Percentiles rank a stretch among this genome's conserved stretches.
These are phyloP conservation scores for Nakazawaea holstii DNA, from an alignment of 805 yeast species.

Conservation along the genomic window DNA sequence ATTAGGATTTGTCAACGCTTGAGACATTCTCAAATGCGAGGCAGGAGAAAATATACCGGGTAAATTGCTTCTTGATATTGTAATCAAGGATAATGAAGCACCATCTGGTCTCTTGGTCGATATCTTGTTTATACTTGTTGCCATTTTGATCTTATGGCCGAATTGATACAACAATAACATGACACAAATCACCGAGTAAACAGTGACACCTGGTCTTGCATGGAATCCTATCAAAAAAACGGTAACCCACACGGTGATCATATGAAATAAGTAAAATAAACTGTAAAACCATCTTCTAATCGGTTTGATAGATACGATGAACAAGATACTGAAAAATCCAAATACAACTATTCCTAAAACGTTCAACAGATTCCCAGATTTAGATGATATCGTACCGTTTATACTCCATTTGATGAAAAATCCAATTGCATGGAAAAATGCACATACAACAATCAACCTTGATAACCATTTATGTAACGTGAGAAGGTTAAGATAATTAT, in stretches of 20 bases:
- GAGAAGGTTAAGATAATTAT: slow-evolving; percentile 48
- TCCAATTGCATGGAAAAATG: slow-evolving; percentile 47
- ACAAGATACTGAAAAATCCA: slow-evolving; percentile 27
- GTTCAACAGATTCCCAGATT: slow-evolving; percentile 32
- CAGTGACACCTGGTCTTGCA: slow-evolving; percentile 64
- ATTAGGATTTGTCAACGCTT: slow-evolving; percentile 29
- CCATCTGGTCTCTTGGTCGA: slow-evolving; percentile 17
- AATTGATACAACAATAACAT: slow-evolving; percentile 32
- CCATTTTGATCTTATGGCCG: slow-evolving; percentile 23
- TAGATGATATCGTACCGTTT: slow-evolving; percentile 29
- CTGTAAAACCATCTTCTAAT: slow-evolving; percentile 46
- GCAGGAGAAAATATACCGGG: slow-evolving; percentile 39
- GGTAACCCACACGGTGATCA: slow-evolving; percentile 40
- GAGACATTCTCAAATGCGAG: slow-evolving; percentile 51
- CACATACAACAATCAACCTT: slow-evolving; percentile 42
- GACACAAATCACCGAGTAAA: slow-evolving; percentile 25
- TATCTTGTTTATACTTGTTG: slow-evolving; percentile 16
- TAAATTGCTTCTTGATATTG: slow-evolving; percentile 17
- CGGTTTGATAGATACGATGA: slow-evolving; percentile 40
- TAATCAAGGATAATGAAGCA: slow-evolving; percentile 19
- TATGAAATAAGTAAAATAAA: slow-evolving; percentile 53
- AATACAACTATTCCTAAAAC: slow-evolving; percentile 47
- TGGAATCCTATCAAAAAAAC: slow-evolving; percentile 47
- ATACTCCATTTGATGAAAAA: slow-evolving; percentile 44
- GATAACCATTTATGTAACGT: slow-evolving; percentile 70